phyloP scores from a whole-genome alignment of 371 early-diverging fungal genomes.

The Circinella umbellata region DNA sequence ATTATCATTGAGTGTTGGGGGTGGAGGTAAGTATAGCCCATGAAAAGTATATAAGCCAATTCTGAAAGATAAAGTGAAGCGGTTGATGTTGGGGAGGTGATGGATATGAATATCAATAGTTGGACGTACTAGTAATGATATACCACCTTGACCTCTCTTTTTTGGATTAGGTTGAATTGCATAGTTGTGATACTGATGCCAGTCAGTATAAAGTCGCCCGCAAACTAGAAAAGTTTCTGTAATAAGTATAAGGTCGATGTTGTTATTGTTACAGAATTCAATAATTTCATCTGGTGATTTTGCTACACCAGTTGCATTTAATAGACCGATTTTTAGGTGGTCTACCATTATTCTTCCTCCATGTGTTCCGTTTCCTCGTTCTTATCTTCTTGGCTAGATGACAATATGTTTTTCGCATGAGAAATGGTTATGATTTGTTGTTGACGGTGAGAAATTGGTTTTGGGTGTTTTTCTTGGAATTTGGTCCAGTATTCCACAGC shows the following conservation, averaged over 20 bases:
- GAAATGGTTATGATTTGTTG: neutral
- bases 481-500: neutral
- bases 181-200: constrained; percentile 16
- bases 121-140: constrained; percentile 2
- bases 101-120: neutral
- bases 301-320: constrained; percentile 9
- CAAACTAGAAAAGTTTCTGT: constrained; percentile 9
- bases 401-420: neutral
- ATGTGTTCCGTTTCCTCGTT: neutral
- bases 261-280: neutral
- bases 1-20: neutral
- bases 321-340: constrained; percentile 8
- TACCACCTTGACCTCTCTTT: neutral
- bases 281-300: constrained; percentile 8
- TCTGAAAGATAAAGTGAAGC: neutral
- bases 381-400: neutral
- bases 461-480: neutral
- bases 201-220: constrained; percentile 5
- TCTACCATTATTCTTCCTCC: constrained; percentile 9
- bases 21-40: constrained; percentile 8
- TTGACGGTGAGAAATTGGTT: neutral
- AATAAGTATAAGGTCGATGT: constrained; percentile 4
- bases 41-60: constrained; percentile 2
- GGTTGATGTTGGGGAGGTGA: neutral
- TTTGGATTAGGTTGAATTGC: neutral